Evolutionary conservation across 495 filamentous ascomycete species (phyloP).

Genomic region (Lasiosphaeria hispida): DNA sequence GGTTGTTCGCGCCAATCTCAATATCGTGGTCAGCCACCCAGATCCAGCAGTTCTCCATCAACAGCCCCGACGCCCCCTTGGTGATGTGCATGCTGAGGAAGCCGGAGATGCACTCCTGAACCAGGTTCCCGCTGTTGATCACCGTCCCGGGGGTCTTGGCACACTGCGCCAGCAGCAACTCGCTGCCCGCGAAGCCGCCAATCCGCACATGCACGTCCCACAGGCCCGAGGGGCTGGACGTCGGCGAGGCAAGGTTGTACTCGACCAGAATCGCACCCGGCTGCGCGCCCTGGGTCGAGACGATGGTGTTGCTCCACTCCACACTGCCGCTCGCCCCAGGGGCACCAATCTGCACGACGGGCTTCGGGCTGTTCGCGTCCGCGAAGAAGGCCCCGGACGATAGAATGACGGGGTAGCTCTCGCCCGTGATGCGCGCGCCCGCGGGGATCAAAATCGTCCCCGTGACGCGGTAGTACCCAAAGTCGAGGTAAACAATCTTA

Average conservation of each 20-base stretch:
- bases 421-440: slow-evolving; percentile 71
- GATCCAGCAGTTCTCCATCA: slow-evolving; percentile 67
- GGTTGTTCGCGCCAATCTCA: slow-evolving; percentile 54
- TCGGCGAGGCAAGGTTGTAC: slow-evolving; percentile 71
- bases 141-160: slow-evolving; percentile 55
- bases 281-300: slow-evolving; percentile 68
- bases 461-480: slow-evolving; percentile 78
- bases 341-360: slow-evolving; percentile 71
- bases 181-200: slow-evolving; percentile 74
- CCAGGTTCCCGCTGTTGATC: slow-evolving; percentile 39
- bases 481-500: slow-evolving; percentile 80
- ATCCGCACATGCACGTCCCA: slow-evolving; percentile 90
- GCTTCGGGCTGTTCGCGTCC: slow-evolving; percentile 60
- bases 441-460: slow-evolving; percentile 73
- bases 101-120: slow-evolving; percentile 60
- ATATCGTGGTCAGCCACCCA: slow-evolving; percentile 76
- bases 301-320: slow-evolving; percentile 77
- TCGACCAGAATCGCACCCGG: slow-evolving; percentile 82
- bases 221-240: slow-evolving; percentile 66
- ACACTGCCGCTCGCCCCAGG: slow-evolving; percentile 68
- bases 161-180: slow-evolving; percentile 70
- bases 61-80: slow-evolving; percentile 48
- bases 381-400: slow-evolving; percentile 63
- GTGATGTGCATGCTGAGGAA: slow-evolving; percentile 71
- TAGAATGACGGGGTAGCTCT: slow-evolving; percentile 84